A percentile compares a stretch with the other conserved stretches of the same genome.
These are phyloP conservation scores for Elsinoe australis DNA, from an alignment of 2,329 filamentous ascomycete species.

Conservation along the genomic window DNA sequence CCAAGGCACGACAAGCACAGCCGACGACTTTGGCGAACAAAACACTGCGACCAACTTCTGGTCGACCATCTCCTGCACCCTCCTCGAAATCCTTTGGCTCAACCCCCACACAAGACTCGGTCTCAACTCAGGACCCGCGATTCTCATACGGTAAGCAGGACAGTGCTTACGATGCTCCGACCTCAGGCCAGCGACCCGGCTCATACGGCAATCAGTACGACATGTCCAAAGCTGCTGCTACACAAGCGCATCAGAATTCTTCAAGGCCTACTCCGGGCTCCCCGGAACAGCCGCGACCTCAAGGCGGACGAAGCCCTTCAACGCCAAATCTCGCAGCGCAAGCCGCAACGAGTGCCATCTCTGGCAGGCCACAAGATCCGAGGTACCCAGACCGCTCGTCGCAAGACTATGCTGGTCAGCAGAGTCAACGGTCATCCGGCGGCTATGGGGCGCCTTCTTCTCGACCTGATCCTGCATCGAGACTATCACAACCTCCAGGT, in stretches of 20 bases:
- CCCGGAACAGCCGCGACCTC: conserved; percentile 32
- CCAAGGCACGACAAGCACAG: conserved; percentile 57
- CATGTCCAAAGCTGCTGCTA: conserved; percentile 33
- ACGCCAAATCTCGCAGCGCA: conserved; percentile 30
- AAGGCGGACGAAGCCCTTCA: conserved; percentile 12
- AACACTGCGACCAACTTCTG: conserved; percentile 53
- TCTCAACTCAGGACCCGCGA: conserved; percentile 31
- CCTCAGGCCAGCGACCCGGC: conserved; percentile 22
- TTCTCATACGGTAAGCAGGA: conserved; percentile 44
- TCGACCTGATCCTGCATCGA: conserved; percentile 25
- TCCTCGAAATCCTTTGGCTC: conserved; percentile 33
- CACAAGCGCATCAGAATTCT: conserved; percentile 10
- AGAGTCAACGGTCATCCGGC: conserved; percentile 21
- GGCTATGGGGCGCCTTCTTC: conserved; percentile 26
- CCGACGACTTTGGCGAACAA: conserved; percentile 53
- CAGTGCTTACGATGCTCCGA: conserved; percentile 31
- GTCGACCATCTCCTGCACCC: conserved; percentile 39
- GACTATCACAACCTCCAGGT: conserved; percentile 37
- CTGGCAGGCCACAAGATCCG: conserved; percentile 37
- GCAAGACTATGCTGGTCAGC: conserved; percentile 31
- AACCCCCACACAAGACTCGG: conserved; percentile 30
- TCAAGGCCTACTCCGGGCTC: conserved; percentile 23
- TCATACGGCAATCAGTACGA: conserved; percentile 30
- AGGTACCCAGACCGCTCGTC: conserved; percentile 38
- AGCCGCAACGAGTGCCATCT: conserved; percentile 29